phyloP scores from a whole-genome alignment of 495 filamentous ascomycete genomes.

The Lindgomyces ingoldianus region DNA sequence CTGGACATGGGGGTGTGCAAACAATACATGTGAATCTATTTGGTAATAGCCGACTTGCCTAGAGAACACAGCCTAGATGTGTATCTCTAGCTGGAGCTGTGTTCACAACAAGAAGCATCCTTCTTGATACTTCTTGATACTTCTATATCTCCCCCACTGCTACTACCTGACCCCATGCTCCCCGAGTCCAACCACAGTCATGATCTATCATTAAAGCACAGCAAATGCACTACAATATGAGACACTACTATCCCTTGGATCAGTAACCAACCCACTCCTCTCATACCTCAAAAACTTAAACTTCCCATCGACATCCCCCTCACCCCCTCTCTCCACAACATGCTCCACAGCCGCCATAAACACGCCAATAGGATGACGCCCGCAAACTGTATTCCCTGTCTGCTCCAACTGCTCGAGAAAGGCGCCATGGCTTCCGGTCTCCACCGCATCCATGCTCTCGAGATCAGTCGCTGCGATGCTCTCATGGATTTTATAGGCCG shows the following conservation, averaged over 20 bases:
- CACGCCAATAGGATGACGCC: constrained; percentile 92
- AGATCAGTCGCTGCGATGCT: constrained; percentile 81
- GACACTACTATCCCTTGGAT: constrained; percentile 79
- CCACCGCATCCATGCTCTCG: constrained; percentile 78
- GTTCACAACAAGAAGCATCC: too few relatives aligned
- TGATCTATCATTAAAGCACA: too few relatives aligned
- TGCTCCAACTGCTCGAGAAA: constrained; percentile 68
- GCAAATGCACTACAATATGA: constrained; percentile 89
- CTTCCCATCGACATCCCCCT: constrained; percentile 52
- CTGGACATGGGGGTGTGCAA: too few relatives aligned
- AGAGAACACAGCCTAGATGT: too few relatives aligned
- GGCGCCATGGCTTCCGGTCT: constrained; percentile 65
- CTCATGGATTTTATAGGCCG: constrained; percentile 70
- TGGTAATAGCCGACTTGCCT: too few relatives aligned
- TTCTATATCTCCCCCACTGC: too few relatives aligned
- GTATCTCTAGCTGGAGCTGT: too few relatives aligned
- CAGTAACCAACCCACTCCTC: constrained; percentile 75
- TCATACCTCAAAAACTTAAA: constrained; percentile 93
- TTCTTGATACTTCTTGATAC: too few relatives aligned
- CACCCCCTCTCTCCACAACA: constrained; percentile 46
- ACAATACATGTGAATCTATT: too few relatives aligned
- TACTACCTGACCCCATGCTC: too few relatives aligned
- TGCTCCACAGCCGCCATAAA: constrained; percentile 84
- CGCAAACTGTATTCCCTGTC: constrained; percentile 92
- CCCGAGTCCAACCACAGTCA: too few relatives aligned